Evolutionary conservation across 495 filamentous ascomycete genomes (phyloP), one percentile per base, ranked within the genome.

Genomic region (Xylaria scruposa): DNA sequence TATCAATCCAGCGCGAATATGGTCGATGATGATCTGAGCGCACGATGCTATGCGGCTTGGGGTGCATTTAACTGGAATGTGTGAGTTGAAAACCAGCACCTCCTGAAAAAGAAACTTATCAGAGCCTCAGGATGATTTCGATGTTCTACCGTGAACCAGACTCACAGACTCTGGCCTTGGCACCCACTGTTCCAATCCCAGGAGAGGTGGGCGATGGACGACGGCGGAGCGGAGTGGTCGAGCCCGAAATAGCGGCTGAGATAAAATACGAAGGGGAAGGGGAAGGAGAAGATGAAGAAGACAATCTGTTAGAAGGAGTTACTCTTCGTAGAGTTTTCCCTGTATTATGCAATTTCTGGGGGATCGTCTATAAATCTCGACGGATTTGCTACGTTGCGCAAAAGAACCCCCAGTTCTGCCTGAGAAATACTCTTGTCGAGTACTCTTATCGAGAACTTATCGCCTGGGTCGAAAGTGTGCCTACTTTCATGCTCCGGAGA

Each of bases 61-160:
- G 77, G 77, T 0, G 59, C 67, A 1, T 78, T 78, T 49, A 77
- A 77, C 46, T 78, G 77, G 75, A 76, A 75, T 31, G 68, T 75
- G 77, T 78, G 33, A 67, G 77, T 74, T 13, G 6, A 46, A 70
- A 12, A 12, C 1, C 24, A 17, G 15, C n/a, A 44, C 17, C 1
- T 24, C 31, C 13, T 38, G 15, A 8, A 17, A n/a, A 51, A 53
- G 3, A 36, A 0, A 38, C 47, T 56, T 7, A 54, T 10, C 13
- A 29, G 2, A 54, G 5, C 24, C 49, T 7, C 38, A 77, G 75
- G 42, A 73, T 71, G 36, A 40, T 77, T 47, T 75, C 75, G 0
- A 38, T 75, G 21, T 73, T 77, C 53, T 74, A 77, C 4, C 75
- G 75, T 0, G 73, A 77, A 26, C 70, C 75, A 17, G 75, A 70